phyloP scores from a whole-genome alignment of 768 basidiomycete species.

The Butyriboletus loyo region DNA sequence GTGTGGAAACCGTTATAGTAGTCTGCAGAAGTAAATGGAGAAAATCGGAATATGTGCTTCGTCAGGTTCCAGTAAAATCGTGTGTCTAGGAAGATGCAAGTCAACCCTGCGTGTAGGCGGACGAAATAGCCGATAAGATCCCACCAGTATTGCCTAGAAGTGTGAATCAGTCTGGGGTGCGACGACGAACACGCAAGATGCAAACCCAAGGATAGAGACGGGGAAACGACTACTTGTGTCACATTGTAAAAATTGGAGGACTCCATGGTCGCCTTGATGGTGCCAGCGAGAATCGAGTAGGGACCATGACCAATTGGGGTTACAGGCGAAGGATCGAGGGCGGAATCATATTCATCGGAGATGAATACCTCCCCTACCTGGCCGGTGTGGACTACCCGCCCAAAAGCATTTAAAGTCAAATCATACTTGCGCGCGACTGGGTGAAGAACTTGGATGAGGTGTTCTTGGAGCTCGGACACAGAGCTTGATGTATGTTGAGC shows the following conservation, averaged over 20 bases:
- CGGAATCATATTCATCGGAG: slow-evolving; percentile 45
- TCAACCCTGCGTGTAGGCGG: neutral
- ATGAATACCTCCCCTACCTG: slow-evolving; percentile 47
- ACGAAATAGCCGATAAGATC: neutral
- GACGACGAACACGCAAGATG: neutral
- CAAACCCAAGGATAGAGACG: slow-evolving; percentile 13
- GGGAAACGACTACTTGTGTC: slow-evolving; percentile 13
- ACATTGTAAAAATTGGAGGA: slow-evolving; percentile 4
- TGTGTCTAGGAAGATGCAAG: slow-evolving; percentile 10
- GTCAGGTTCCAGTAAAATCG: slow-evolving; percentile 20
- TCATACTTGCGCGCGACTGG: slow-evolving; percentile 51
- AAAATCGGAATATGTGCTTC: slow-evolving; percentile 59
- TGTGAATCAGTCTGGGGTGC: neutral
- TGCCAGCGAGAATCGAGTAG: slow-evolving; percentile 25
- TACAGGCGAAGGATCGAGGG: slow-evolving; percentile 63
- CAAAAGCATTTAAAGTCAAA: slow-evolving; percentile 58
- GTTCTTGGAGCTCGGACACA: slow-evolving; percentile 17
- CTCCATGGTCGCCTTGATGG: slow-evolving; percentile 33
- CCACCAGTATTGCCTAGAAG: slow-evolving; percentile 18
- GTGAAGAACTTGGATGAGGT: slow-evolving; percentile 28
- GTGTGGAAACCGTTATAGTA: slow-evolving; percentile 17
- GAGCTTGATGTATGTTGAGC: slow-evolving; percentile 9
- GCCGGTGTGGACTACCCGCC: slow-evolving; percentile 34
- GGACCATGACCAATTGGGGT: slow-evolving; percentile 35
- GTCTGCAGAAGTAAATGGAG: slow-evolving; percentile 17